Percentiles rank a stretch among this genome's conserved stretches.
Conservation (phyloP, 73 alveolate genomes). For the Paramecium sexaurelia region DNA sequence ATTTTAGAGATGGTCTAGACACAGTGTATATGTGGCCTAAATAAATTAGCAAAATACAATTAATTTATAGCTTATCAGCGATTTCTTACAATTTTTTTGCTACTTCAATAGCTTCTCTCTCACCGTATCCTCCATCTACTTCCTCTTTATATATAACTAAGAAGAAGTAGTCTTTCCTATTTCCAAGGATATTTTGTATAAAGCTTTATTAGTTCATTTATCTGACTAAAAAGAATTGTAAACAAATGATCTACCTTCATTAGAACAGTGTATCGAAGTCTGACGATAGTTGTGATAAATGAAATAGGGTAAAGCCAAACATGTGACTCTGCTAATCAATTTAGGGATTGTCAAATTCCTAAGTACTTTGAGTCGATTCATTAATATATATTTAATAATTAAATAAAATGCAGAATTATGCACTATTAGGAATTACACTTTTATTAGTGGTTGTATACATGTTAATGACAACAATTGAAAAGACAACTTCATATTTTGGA, state of each 20-base stretch:
- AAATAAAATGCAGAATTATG: slow-evolving; percentile 36
- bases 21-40: not conserved
- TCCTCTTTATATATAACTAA: slow-evolving; percentile 10
- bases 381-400: not conserved
- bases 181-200: not conserved
- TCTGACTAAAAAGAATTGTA: not conserved
- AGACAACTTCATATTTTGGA: not conserved
- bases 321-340: not conserved
- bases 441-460: not conserved
- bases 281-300: not conserved
- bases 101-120: not conserved
- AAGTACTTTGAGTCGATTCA: not conserved
- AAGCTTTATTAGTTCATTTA: not conserved
- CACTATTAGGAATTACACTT: slow-evolving; percentile 26
- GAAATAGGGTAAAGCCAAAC: not conserved
- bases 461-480: slow-evolving; percentile 1
- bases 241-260: not conserved
- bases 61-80: not conserved
- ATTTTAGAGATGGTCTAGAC: not conserved
- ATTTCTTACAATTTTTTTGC: slow-evolving; percentile 18
- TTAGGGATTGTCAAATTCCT: not conserved
- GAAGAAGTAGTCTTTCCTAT: slow-evolving; percentile 3
- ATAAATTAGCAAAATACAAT: not conserved
- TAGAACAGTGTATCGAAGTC: not conserved
- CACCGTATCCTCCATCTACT: slow-evolving; percentile 54